Base-by-base conservation (phyloP, 306 rosid species). In the Sophora flavescens region DNA sequence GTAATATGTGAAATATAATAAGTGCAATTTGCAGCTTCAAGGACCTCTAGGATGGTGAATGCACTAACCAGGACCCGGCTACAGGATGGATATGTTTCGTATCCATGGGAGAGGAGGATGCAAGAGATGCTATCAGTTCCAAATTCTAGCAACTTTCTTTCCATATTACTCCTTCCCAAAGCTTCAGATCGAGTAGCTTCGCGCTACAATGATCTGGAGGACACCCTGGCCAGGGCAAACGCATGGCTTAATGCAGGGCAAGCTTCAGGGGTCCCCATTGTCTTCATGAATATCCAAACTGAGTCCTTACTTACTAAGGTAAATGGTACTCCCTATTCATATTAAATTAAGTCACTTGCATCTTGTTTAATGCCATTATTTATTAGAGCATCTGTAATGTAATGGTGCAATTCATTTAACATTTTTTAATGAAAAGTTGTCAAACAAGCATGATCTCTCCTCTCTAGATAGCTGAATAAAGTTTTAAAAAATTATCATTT, bases 241-340 rank as follows among this genome's bases (percentile, higher is more conserved):
- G 90, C 89, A 3, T 93, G 98, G 98, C 92, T 93, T 13, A 85
- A 81, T 75, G 89, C 97, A 4, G 87, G 87, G 78, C 98, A 93
- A 82, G 83, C 92, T 54, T 78, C 88, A 4, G 98, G 98, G 3
- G 92, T 91, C 70, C 93, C 98, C 1, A 75, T 93, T 42, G 90
- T 93, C 63, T 93, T 93, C 56, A 91, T 93, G 89, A 91, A 90
- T 70, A 87, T 90, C 44, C 98, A 91, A 76, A 89, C 98, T 0
- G 98, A 93, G 66, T 91, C 98, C 68, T 82, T 93, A 52, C 97
- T 93, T 36, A 93, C 98, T 12, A 93, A 93, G 95, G 98, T 91
- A 84, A 67, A 59, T 12, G n/a, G 84, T 81, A 15, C 57, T 50
- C 30, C 56, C 56, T 48, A 50, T 17, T 68, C 36, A 58, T 15